phyloP scores from a whole-genome alignment of 768 basidiomycete genomes.

The Termitomyces sp. region DNA sequence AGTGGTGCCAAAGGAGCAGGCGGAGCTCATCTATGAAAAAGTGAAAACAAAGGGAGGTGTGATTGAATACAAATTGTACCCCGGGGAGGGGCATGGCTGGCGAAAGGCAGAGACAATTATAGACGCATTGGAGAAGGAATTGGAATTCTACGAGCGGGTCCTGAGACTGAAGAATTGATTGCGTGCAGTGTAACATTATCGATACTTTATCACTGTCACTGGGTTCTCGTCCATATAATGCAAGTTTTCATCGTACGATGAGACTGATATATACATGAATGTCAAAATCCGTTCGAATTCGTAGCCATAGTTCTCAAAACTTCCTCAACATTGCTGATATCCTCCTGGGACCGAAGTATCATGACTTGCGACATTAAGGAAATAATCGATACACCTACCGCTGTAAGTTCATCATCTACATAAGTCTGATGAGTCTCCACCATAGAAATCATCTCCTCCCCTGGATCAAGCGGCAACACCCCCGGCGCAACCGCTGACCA shows the following conservation, averaged over 20 bases:
- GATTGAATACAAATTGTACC: conserved; percentile 58
- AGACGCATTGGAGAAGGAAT: conserved; percentile 48
- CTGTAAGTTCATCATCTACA: neutral
- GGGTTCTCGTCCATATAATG: neutral
- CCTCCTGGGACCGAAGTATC: conserved; percentile 2
- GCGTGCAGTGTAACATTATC: neutral
- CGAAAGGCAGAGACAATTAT: conserved; percentile 52
- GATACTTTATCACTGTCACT: neutral
- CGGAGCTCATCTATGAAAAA: conserved; percentile 51
- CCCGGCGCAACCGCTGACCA: neutral
- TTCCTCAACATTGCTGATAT: conserved; percentile 11
- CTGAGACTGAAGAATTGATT: conserved; percentile 23
- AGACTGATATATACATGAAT: neutral
- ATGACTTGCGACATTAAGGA: neutral
- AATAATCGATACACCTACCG: neutral
- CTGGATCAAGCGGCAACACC: neutral
- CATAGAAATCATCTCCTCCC: neutral
- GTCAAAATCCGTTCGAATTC: conserved; percentile 4
- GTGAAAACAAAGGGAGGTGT: conserved; percentile 47
- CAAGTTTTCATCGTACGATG: no score
- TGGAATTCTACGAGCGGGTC: conserved; percentile 52
- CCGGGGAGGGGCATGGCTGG: conserved; percentile 69
- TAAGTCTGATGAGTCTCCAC: neutral
- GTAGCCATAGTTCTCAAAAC: neutral
- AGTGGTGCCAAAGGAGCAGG: conserved; percentile 68